Conservation (phyloP, 2,329 filamentous ascomycete species). For the Colletotrichum sublineola region DNA sequence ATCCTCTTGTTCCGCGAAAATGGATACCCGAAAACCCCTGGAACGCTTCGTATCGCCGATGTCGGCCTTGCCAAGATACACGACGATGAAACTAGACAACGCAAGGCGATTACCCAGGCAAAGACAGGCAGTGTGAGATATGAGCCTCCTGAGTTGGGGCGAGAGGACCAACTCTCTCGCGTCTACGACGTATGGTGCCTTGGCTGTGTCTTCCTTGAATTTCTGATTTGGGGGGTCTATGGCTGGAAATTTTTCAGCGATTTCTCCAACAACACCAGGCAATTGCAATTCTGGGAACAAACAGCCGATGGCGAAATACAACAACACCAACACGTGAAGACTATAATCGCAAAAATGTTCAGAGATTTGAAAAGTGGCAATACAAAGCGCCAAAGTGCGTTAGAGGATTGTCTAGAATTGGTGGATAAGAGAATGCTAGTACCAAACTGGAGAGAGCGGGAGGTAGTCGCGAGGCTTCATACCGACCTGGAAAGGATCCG, state of each 20-base stretch:
- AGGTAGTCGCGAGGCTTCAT: background rate
- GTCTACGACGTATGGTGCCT: slow-evolving; percentile 49
- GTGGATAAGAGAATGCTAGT: background rate
- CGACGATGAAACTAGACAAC: background rate
- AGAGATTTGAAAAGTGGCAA: background rate
- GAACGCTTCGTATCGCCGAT: background rate
- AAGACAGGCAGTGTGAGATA: slow-evolving; percentile 20
- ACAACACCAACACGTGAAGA: background rate
- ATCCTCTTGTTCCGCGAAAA: background rate
- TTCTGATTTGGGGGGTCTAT: slow-evolving; percentile 47
- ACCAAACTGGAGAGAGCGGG: background rate
- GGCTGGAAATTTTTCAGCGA: background rate
- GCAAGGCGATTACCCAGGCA: background rate
- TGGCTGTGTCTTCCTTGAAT: slow-evolving; percentile 48
- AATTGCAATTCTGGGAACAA: background rate
- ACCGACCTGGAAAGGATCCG: background rate
- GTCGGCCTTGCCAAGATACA: slow-evolving; percentile 4
- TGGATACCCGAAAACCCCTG: rapidly evolving
- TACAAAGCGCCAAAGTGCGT: background rate
- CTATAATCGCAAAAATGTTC: background rate
- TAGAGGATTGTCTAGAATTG: background rate
- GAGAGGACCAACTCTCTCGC: slow-evolving; percentile 16
- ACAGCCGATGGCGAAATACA: background rate
- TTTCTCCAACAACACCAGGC: background rate
- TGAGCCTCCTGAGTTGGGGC: slow-evolving; percentile 34